Conservation (phyloP, 495 filamentous ascomycete genomes). For the Darksidea phi region DNA sequence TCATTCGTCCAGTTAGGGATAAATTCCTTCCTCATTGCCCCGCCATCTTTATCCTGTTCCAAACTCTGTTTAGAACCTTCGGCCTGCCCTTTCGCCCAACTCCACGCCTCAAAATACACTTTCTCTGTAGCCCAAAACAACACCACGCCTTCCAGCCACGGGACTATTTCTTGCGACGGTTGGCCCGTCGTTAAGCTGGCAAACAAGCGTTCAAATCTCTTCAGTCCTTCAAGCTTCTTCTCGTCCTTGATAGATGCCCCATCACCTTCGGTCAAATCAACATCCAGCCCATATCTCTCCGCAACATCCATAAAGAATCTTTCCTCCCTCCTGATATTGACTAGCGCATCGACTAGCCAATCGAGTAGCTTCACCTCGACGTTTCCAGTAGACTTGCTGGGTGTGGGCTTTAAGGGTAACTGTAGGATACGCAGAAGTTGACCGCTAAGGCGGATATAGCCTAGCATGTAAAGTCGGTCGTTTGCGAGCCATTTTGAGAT, state of each 20-base stretch:
- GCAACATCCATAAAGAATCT: slow-evolving; percentile 18
- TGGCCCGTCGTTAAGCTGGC: slow-evolving; percentile 6
- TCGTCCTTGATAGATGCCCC: not conserved
- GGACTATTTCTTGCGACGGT: not conserved
- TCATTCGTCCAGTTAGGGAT: slow-evolving; percentile 28
- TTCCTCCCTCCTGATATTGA: slow-evolving; percentile 23
- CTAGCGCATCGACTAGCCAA: slow-evolving; percentile 25
- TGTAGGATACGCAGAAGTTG: slow-evolving; percentile 7
- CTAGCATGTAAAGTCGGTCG: slow-evolving; percentile 24
- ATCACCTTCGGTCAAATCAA: slow-evolving; percentile 3
- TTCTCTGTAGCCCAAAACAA: slow-evolving; percentile 25
- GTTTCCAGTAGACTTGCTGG: not conserved
- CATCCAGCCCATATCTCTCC: slow-evolving; percentile 14
- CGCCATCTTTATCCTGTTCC: slow-evolving; percentile 13
- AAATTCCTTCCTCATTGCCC: slow-evolving; percentile 25
- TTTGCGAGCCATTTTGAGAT: slow-evolving; percentile 24
- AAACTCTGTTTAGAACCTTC: not conserved
- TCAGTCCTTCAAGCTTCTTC: slow-evolving; percentile 18
- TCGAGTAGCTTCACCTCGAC: slow-evolving; percentile 12
- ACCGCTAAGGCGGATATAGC: slow-evolving; percentile 23
- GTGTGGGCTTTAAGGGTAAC: slow-evolving; percentile 4
- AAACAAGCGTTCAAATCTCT: slow-evolving; percentile 15
- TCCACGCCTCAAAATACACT: slow-evolving; percentile 25
- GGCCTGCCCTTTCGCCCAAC: slow-evolving; percentile 18
- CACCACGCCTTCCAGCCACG: slow-evolving; percentile 23